Conservation (phyloP, 352 stramenopile genomes). For the Phytophthora hibernalis region DNA sequence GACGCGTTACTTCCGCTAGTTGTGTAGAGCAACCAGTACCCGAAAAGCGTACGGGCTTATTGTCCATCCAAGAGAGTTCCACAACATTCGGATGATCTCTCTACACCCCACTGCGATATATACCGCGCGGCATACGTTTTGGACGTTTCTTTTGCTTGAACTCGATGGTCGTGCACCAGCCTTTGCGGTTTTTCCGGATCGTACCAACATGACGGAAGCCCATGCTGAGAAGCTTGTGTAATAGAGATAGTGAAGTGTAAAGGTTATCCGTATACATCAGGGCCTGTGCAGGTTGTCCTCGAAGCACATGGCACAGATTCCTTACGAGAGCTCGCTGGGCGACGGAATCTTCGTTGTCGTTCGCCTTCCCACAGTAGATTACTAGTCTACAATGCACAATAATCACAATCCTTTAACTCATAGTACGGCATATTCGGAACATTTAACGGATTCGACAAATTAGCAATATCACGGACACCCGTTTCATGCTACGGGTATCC, state of each 20-base stretch:
- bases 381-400: background rate
- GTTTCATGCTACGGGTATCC: too few relatives aligned
- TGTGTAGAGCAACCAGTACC: conserved; percentile 9
- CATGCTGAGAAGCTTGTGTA: conserved; percentile 16
- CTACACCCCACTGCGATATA: background rate
- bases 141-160: conserved; percentile 10
- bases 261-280: conserved; percentile 22
- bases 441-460: too few relatives aligned
- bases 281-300: background rate
- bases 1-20: background rate
- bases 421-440: background rate
- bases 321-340: conserved; percentile 4
- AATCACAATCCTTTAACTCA: background rate
- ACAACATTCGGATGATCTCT: background rate
- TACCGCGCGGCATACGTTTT: background rate
- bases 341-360: background rate
- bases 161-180: conserved; percentile 6
- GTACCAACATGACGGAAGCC: conserved; percentile 18
- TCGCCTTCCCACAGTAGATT: background rate
- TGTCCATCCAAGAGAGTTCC: conserved; percentile 7
- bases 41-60: background rate
- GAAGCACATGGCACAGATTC: conserved; percentile 7
- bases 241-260: conserved; percentile 15
- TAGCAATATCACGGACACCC: too few relatives aligned
- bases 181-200: conserved; percentile 1